Evolutionary conservation across 176 grass and related monocot species (phyloP), one percentile per base, ranked within the genome.

Genomic region (Rhipidocladum racemiflorum): DNA sequence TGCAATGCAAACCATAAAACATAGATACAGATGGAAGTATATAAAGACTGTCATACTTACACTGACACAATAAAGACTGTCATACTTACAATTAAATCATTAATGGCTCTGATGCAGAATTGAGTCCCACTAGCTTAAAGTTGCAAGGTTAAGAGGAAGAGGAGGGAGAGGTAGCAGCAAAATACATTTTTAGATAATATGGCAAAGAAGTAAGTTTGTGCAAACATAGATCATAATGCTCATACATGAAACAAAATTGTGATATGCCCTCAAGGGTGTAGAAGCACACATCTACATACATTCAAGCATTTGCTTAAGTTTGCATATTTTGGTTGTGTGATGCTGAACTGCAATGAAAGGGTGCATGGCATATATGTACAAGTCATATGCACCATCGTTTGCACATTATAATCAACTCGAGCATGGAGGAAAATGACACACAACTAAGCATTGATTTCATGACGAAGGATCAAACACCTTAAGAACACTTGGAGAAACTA

Each of bases 1-100:
- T 11, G 24, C 0, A 35, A 76, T 63, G 15, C 35, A 70, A 62
- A 89, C 24, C 23, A 80, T 50, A 69, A 76, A 74, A 1, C 39
- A 63, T 49, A 18, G 1, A 17, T 38, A 83, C 2, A 75, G 7
- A 24, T 25, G 16, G 32, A 4, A 18, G 21, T 20, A 21, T 42
- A 59, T 9, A 75, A 65, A 53, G 20, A 34, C 0, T 34, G 78
- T 34, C 62, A 30, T 64, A 95, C 96, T 93, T 81, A 98, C 92
- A 98, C 96, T 43, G 96, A 98, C 40, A 98, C 96, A 40, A 98
- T 93, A 61, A 89, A 72, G 7, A 46, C n/a, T n/a, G n/a, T n/a
- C n/a, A n/a, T n/a, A n/a, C n/a, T n/a, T 11, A 66, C 20, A 79
- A 68, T 35, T 9, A 42, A 75, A 57, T 72, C 12, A 48, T 28